A percentile compares a stretch with the other conserved stretches of the same genome.
phyloP scores from a whole-genome alignment of 352 stramenopile species.

The Pythium aristosporum region DNA sequence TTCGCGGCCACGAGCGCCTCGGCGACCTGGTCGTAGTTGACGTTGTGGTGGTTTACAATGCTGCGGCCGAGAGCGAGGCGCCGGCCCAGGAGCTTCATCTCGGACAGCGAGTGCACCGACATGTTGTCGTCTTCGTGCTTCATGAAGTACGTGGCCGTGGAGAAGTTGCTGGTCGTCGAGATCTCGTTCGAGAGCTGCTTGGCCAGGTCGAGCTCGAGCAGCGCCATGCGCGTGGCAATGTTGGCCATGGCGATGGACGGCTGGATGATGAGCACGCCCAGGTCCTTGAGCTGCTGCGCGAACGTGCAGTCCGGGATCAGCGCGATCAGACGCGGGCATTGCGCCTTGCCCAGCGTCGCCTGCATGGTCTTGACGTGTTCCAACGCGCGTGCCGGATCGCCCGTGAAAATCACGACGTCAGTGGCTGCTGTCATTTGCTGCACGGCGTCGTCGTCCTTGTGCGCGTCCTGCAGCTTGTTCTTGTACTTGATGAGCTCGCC shows the following conservation, averaged over 20 bases:
- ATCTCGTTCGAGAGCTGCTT: constrained; percentile 32
- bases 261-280: constrained; percentile 61
- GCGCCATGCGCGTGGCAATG: constrained; percentile 59
- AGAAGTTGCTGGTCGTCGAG: constrained; percentile 36
- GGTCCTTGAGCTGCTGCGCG: constrained; percentile 40
- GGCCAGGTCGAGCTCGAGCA: constrained; percentile 42
- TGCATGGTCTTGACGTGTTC: constrained; percentile 55
- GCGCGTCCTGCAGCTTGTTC: constrained; percentile 50
- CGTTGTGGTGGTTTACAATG: constrained; percentile 67
- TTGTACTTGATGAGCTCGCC: constrained; percentile 67
- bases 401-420: constrained; percentile 67
- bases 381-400: constrained; percentile 39
- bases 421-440: constrained; percentile 40
- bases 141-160: constrained; percentile 60
- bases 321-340: constrained; percentile 56
- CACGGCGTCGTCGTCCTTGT: constrained; percentile 23
- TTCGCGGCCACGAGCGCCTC: constrained; percentile 25
- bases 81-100: constrained; percentile 33
- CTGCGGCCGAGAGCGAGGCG: constrained; percentile 40
- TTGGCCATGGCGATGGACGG: constrained; percentile 63
- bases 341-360: constrained; percentile 28
- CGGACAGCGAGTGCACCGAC: constrained; percentile 36
- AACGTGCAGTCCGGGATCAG: constrained; percentile 41
- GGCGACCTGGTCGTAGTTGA: constrained; percentile 36
- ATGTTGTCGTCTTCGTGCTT: constrained; percentile 32